phyloP scores from a whole-genome alignment of 768 basidiomycete genomes.

The Tricholoma bakamatsutake region DNA sequence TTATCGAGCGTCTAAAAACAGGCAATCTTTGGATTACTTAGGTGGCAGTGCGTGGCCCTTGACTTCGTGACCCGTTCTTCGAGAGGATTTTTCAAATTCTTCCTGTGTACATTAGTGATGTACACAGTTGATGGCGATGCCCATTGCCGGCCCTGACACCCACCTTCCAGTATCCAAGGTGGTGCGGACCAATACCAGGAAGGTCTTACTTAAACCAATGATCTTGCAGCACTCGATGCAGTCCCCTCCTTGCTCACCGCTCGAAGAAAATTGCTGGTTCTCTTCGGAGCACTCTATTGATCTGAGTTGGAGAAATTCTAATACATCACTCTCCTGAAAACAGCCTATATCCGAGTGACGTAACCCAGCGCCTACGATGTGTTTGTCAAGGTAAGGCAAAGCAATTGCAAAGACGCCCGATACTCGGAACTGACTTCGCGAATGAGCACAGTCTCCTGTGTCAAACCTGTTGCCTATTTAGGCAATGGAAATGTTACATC shows the following conservation, averaged over 20 bases:
- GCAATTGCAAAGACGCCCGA: neutral
- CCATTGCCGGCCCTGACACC: neutral
- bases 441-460: no score
- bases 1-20: neutral
- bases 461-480: neutral
- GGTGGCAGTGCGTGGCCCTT: neutral
- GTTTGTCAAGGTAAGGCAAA: no score
- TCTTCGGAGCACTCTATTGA: no score
- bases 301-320: neutral
- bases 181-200: neutral
- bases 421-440: no score
- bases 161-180: neutral
- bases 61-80: neutral
- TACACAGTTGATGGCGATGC: neutral
- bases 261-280: neutral
- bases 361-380: no score
- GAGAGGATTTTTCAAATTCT: neutral
- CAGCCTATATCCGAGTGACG: no score
- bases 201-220: neutral
- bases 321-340: neutral
- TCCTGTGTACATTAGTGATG: neutral
- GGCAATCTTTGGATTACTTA: neutral
- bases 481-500: neutral
- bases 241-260: neutral
- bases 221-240: neutral